These are phyloP conservation scores for Pleurotus platypus DNA, from an alignment of 768 basidiomycete species.

Conservation along the genomic window DNA sequence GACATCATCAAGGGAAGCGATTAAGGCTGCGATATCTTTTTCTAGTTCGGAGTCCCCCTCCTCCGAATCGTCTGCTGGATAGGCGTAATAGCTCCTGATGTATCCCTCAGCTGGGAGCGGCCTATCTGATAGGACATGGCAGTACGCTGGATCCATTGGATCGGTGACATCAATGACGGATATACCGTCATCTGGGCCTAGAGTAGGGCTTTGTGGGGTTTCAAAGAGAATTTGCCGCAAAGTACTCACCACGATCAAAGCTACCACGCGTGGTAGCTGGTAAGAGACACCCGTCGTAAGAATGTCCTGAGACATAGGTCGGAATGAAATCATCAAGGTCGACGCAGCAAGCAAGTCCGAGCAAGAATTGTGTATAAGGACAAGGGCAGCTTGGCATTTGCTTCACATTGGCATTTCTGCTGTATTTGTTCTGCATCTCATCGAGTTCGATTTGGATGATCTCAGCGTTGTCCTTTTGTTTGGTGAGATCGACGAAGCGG, in stretches of 20 bases:
- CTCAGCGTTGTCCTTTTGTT: conserved; percentile 30
- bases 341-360: conserved; percentile 24
- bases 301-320: conserved; percentile 13
- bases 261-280: conserved; percentile 19
- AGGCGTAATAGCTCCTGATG: conserved; percentile 4
- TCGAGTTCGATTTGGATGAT: conserved; percentile 27
- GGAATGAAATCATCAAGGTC: conserved; percentile 18
- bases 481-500: conserved; percentile 30
- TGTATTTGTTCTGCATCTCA: conserved; percentile 27
- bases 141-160: conserved; percentile 22
- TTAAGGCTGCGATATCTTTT: neutral
- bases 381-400: conserved; percentile 23
- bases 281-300: conserved; percentile 15
- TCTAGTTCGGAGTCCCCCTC: neutral
- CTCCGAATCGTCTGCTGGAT: neutral
- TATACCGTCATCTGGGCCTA: conserved; percentile 32
- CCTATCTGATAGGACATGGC: conserved; percentile 15
- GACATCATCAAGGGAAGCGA: neutral
- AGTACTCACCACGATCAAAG: conserved; percentile 20
- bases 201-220: neutral
- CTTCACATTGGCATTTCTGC: conserved; percentile 11
- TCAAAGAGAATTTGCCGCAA: neutral
- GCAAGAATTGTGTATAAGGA: conserved; percentile 26
- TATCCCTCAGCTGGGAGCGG: conserved; percentile 7
- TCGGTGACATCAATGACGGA: conserved; percentile 30